Percentiles rank a stretch among this genome's conserved stretches.
phyloP scores from a whole-genome alignment of 148 eudicot species.

The Amaranthus palmeri region DNA sequence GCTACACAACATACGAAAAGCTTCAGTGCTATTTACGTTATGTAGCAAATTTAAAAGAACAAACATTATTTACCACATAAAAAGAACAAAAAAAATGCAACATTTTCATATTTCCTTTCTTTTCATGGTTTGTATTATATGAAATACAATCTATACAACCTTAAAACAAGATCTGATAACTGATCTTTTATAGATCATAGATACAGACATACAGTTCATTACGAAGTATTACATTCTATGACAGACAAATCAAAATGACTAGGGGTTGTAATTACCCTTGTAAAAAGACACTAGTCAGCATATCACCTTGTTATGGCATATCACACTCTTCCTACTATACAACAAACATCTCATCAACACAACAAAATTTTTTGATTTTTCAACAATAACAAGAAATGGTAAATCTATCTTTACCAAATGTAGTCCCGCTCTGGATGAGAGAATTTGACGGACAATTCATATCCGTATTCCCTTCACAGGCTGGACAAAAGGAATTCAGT shows the following conservation, averaged over 20 bases:
- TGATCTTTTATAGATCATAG: background rate
- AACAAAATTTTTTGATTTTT: conserved; percentile 1
- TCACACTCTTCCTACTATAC: conserved; percentile 34
- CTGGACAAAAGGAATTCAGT: no score
- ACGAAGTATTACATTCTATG: conserved; percentile 11
- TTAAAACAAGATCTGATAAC: background rate
- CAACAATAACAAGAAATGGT: conserved; percentile 4
- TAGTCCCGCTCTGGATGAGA: no score
- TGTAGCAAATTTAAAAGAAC: background rate
- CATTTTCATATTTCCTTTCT: conserved; percentile 4
- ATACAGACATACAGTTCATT: background rate
- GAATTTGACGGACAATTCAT: no score
- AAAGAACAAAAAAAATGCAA: conserved; percentile 2
- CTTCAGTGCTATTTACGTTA: no score
- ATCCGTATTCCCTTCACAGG: no score
- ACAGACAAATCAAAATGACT: conserved; percentile 17
- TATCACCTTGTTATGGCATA: background rate
- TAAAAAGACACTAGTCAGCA: conserved; percentile 23
- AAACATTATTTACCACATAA: background rate
- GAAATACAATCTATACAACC: conserved; percentile 10
- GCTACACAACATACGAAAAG: no score
- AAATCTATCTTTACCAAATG: conserved; percentile 10
- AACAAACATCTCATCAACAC: conserved; percentile 23
- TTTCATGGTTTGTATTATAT: background rate
- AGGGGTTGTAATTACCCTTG: conserved; percentile 21